These are phyloP conservation scores for Eutrema heterophyllum DNA, from an alignment of 345 rosid genomes.

Conservation along the genomic window DNA sequence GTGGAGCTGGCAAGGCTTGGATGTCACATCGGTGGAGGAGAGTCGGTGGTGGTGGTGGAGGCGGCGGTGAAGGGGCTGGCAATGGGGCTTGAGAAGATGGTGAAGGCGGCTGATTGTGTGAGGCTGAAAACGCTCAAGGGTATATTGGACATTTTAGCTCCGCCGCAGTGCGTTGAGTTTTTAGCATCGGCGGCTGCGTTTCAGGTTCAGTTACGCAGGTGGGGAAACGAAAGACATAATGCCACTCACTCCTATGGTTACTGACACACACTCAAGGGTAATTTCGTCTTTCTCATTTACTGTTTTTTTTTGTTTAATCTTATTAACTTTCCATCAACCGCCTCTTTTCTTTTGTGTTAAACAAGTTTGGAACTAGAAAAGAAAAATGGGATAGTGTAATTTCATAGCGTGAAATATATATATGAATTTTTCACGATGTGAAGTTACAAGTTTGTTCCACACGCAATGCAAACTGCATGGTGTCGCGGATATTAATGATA, in stretches of 20 bases:
- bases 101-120: conserved; percentile 80
- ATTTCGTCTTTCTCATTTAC: too few relatives aligned
- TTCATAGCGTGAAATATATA: too few relatives aligned
- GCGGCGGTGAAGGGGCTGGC: conserved; percentile 43
- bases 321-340: too few relatives aligned
- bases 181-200: conserved; percentile 46
- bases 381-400: too few relatives aligned
- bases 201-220: conserved; percentile 51
- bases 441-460: too few relatives aligned
- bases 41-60: conserved; percentile 31
- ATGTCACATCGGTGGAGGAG: conserved; percentile 20
- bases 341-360: too few relatives aligned
- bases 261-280: not conserved
- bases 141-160: conserved; percentile 56
- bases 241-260: conserved; percentile 15
- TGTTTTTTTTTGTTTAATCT: too few relatives aligned
- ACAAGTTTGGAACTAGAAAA: too few relatives aligned
- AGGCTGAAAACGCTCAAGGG: conserved; percentile 75
- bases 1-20: conserved; percentile 53
- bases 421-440: too few relatives aligned
- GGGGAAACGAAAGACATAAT: conserved; percentile 34
- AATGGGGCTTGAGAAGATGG: conserved; percentile 54
- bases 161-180: conserved; percentile 56
- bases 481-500: too few relatives aligned
- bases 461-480: too few relatives aligned